Conservation (phyloP, 2,329 filamentous ascomycete species). For the Aureobasidium sp. region DNA sequence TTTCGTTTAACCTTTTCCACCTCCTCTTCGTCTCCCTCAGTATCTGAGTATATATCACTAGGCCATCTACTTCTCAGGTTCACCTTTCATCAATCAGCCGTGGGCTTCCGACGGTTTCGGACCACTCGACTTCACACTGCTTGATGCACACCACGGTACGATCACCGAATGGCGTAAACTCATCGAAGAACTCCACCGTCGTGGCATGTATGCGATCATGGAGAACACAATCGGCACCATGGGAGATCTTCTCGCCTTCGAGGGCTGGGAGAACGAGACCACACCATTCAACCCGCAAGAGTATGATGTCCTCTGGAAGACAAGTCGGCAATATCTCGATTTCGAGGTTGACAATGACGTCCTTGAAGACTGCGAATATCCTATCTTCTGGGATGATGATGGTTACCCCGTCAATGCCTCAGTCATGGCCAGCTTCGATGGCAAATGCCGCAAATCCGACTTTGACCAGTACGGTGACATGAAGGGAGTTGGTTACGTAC, state of each 20-base stretch:
- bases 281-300: conserved; percentile 50
- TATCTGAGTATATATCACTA: not conserved
- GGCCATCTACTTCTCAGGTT: conserved; percentile 53
- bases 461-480: conserved; percentile 50
- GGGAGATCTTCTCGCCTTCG: conserved; percentile 56
- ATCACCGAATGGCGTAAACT: conserved; percentile 51
- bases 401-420: conserved; percentile 45
- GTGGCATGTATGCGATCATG: conserved; percentile 58
- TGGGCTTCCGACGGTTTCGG: conserved; percentile 56
- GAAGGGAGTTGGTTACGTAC: conserved; percentile 56
- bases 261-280: conserved; percentile 53
- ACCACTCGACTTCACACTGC: conserved; percentile 54
- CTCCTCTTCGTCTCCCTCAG: not conserved
- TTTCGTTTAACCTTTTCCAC: too few species aligned
- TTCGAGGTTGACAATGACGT: conserved; percentile 50
- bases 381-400: conserved; percentile 54
- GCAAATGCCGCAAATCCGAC: conserved; percentile 6
- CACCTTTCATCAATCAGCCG: conserved; percentile 55
- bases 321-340: conserved; percentile 49
- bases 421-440: conserved; percentile 24
- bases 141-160: conserved; percentile 57
- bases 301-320: conserved; percentile 52
- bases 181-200: conserved; percentile 52
- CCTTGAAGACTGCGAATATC: conserved; percentile 45
- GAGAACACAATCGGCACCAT: conserved; percentile 61